Percentiles rank a stretch among this genome's conserved stretches.
phyloP scores from a whole-genome alignment of 345 rosid species.

The Murraya koenigii region DNA sequence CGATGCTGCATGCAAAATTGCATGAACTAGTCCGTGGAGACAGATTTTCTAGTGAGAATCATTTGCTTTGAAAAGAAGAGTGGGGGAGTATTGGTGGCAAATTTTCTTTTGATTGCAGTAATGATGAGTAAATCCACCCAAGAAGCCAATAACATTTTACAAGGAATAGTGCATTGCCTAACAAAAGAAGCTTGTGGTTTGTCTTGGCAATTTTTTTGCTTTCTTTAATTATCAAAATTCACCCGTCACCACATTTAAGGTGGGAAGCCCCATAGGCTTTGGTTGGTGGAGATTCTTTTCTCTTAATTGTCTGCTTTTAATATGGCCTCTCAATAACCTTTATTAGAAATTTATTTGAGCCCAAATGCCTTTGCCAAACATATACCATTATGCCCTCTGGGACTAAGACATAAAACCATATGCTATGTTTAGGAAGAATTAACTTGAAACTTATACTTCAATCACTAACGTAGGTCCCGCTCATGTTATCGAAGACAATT shows the following conservation, averaged over 20 bases:
- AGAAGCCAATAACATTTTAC: slow-evolving; percentile 32
- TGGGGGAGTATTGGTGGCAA: slow-evolving; percentile 12
- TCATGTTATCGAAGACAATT: background rate
- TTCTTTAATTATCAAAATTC: slow-evolving; percentile 32
- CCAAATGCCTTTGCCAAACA: background rate
- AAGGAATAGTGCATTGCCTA: slow-evolving; percentile 30
- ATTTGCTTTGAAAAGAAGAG: slow-evolving; percentile 49
- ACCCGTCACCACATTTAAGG: slow-evolving; percentile 15
- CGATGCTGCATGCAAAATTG: slow-evolving; percentile 26
- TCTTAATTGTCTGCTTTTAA: slow-evolving; percentile 29
- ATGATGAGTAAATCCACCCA: slow-evolving; percentile 63
- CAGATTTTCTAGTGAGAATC: slow-evolving; percentile 74
- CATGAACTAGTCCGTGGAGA: slow-evolving; percentile 47
- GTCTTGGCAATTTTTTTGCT: slow-evolving; percentile 26
- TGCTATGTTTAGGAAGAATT: background rate
- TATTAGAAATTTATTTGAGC: background rate
- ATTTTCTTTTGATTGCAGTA: slow-evolving; percentile 43
- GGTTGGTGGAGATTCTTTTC: slow-evolving; percentile 23
- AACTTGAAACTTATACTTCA: background rate
- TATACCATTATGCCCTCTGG: slow-evolving; percentile 13
- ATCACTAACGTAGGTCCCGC: background rate
- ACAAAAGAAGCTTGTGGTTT: slow-evolving; percentile 10
- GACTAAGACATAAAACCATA: background rate
- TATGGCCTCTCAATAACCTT: slow-evolving; percentile 17
- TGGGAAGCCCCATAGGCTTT: slow-evolving; percentile 15